Conservation (phyloP, 192 early-diverging fungal species). For the Coemansia sp. region DNA sequence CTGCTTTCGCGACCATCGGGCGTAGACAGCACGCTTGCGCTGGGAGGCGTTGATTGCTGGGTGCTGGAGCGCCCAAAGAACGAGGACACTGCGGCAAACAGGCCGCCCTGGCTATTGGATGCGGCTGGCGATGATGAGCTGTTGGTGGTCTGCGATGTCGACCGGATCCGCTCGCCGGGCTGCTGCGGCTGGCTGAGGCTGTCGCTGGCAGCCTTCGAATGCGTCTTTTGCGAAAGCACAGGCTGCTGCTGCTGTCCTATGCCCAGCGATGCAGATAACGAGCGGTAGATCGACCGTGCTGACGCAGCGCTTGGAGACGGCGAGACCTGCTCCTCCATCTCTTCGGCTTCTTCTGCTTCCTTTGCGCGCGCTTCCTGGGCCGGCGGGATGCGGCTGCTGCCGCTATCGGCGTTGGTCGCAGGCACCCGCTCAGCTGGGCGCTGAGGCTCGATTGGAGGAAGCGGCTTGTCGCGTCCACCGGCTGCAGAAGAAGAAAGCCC, state of each 20-base stretch:
- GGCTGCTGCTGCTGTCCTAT: conserved; percentile 22
- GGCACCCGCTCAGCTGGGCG: background rate
- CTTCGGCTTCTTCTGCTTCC: background rate
- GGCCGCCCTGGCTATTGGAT: conserved; percentile 12
- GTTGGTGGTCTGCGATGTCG: conserved; percentile 34
- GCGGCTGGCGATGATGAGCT: conserved; percentile 8
- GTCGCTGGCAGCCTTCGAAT: background rate
- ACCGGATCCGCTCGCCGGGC: conserved; percentile 33
- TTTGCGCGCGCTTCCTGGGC: background rate
- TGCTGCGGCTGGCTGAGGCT: conserved; percentile 5
- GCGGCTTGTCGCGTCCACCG: conserved; percentile 17
- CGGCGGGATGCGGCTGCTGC: background rate
- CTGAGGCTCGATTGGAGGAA: conserved; percentile 9
- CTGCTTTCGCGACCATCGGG: background rate
- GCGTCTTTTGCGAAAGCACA: background rate
- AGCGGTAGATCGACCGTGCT: conserved; percentile 48
- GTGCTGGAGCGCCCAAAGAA: conserved; percentile 53
- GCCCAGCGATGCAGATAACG: conserved; percentile 50
- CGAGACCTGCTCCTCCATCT: background rate
- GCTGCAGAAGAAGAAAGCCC: no score
- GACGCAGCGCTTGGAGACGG: conserved; percentile 1
- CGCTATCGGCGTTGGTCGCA: background rate
- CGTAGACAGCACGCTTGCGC: conserved; percentile 11
- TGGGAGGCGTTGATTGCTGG: conserved; percentile 29
- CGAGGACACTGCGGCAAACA: conserved; percentile 53